Percentiles rank a stretch among this genome's conserved stretches.
phyloP scores from a whole-genome alignment of 805 yeast species.

The Kluyveromyces lactis region DNA sequence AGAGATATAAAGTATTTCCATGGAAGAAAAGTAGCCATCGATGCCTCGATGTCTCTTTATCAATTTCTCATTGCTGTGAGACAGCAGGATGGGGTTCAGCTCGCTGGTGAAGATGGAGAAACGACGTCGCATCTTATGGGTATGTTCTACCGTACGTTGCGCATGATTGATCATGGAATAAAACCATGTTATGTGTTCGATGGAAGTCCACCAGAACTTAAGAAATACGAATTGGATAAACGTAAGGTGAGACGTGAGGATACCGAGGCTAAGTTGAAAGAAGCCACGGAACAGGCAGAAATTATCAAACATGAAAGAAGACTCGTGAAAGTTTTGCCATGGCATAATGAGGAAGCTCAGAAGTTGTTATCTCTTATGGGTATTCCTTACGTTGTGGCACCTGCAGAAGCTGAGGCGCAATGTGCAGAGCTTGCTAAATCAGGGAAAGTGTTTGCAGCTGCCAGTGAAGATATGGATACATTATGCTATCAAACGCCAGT shows the following conservation, averaged over 20 bases:
- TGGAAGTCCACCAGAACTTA: conserved; percentile 93
- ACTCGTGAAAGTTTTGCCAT: conserved; percentile 78
- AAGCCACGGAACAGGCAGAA: conserved; percentile 67
- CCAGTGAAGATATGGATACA: conserved; percentile 98
- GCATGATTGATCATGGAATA: conserved; percentile 86
- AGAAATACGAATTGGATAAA: conserved; percentile 87
- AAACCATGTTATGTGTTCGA: conserved; percentile 97
- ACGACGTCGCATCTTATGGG: conserved; percentile 95
- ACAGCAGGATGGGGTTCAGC: conserved; percentile 92
- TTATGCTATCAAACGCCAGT: conserved; percentile 83
- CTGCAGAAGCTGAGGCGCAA: conserved; percentile 98
- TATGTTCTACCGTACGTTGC: conserved; percentile 84
- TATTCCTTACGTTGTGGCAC: conserved; percentile 86
- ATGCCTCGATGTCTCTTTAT: conserved; percentile 93
- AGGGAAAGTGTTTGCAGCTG: conserved; percentile 94
- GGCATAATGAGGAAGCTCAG: conserved; percentile 93
- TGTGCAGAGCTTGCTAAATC: conserved; percentile 87
- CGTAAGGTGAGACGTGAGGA: conserved; percentile 74
- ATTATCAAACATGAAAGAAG: conserved; percentile 70
- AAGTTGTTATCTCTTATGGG: conserved; percentile 81
- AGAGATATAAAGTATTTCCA: conserved; percentile 77
- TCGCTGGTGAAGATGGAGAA: conserved; percentile 82
- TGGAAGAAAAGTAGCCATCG: conserved; percentile 95
- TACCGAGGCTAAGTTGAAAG: conserved; percentile 68
- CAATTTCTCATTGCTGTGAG: conserved; percentile 95